Base-by-base conservation (phyloP, 2,329 filamentous ascomycete genomes). In the Reticulascus tulasneorum region DNA sequence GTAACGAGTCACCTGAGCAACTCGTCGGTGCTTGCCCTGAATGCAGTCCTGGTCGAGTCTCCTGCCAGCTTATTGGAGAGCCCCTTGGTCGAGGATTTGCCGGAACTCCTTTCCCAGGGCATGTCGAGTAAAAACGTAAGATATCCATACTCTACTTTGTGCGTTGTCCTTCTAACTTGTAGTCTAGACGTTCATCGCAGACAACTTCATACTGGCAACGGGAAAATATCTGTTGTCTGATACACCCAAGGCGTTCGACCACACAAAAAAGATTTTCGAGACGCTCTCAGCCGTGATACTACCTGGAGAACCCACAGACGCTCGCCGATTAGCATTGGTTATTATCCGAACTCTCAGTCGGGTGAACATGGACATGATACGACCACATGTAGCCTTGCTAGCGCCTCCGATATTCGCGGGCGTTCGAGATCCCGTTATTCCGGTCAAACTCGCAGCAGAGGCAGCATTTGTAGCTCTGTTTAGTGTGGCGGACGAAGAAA, bases 381-480 rank as follows among this genome's bases (percentile, higher is more conserved):
- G 86, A 19, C 86, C 90, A 11, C 89, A 96, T 56, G 72, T 97
- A 30, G 66, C 80, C 9, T 64, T 88, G 4, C 75, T 98, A n/a
- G 83, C 86, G 2, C 82, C 84, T 2, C 81, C 89, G 2, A 76
- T 97, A 28, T 98, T 98, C 59, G 81, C 86, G 26, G 85, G 86
- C 35, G 93, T 98, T 19, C 81, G 94, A 40, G 93, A 98, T 59
- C 73, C 81, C 9, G 82, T 97, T 6, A 97, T 98, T 45, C 94
- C 94, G 1, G 84, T 98, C 55, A 98, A 98, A 64, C 73, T 98
- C 19, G 84, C 91, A 0, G 91, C 93, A 2, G 93, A 98, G 64
- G 91, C 90, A 10, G 89, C 91, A 1, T 97, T 98, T 62, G 75
- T 98, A 37, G 79, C 88, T 32, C 73, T 97, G 5, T 97, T 98